Evolutionary conservation across 495 filamentous ascomycete genomes (phyloP).

Genomic region (Penicillium samsonianum): DNA sequence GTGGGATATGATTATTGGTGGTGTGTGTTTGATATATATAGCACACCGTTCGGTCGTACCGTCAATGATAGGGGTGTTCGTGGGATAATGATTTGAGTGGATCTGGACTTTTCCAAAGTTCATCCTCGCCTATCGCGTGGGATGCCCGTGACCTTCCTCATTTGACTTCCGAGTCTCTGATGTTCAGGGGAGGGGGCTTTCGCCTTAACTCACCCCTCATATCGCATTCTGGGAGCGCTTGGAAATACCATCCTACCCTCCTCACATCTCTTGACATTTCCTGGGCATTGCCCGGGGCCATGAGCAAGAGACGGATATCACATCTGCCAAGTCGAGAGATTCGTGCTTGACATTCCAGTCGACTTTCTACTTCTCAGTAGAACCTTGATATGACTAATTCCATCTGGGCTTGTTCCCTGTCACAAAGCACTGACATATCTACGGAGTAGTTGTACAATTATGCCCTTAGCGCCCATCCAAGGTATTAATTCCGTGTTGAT

Average conservation of each 20-base stretch:
- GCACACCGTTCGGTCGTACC: neutral
- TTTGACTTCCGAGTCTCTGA: neutral
- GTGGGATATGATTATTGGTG: constrained; percentile 18
- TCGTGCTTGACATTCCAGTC: neutral
- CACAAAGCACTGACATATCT: neutral
- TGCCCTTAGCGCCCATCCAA: neutral
- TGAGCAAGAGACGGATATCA: neutral
- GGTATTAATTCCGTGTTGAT: neutral
- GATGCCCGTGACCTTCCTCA: neutral
- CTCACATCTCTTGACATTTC: neutral
- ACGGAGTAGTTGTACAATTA: neutral
- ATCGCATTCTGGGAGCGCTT: neutral
- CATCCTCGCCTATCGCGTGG: constrained; percentile 4
- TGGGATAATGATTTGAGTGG: constrained; percentile 8
- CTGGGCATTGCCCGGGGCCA: too few species aligned
- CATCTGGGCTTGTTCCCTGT: neutral
- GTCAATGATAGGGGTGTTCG: constrained; percentile 11
- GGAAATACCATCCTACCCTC: neutral
- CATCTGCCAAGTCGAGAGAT: too few species aligned
- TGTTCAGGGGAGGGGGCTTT: neutral
- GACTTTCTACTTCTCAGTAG: neutral
- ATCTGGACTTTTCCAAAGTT: constrained; percentile 1
- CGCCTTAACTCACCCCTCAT: neutral
- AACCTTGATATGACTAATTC: neutral
- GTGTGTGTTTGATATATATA: constrained; percentile 3